Evolutionary conservation across 306 rosid species (phyloP), one percentile per base, ranked within the genome.

Genomic region (Prunus salicina): DNA sequence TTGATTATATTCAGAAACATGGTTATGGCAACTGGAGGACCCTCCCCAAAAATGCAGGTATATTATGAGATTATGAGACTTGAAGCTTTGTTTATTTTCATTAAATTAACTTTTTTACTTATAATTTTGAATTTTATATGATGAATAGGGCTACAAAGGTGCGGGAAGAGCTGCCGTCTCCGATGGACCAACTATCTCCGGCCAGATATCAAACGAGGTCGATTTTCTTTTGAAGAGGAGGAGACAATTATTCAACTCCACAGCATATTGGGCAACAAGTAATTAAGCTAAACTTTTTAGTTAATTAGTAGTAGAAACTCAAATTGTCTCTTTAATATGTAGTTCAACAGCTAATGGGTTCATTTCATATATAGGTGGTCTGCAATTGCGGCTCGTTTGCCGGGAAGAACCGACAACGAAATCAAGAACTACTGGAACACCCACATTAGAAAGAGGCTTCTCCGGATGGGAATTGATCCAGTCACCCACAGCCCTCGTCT

Each of bases 401-500:
- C 99, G 0, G 99, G 98, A 82, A 91, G 99, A 66, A 96, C 98
- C 0, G 99, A 96, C 79, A 96, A 96, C 22, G 99, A 96, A 80
- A 96, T 96, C 51, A 96, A 96, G 43, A 96, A 96, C 79, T 96
- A 89, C 6, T 96, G 99, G 99, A 96, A 92, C 91, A 96, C 99
- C 0, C 91, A 96, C 91, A 92, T 96, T 16, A 62, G 99, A 43
- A 96, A 92, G 76, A 88, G 90, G 89, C 96, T 96, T 49, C 82
- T 96, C 47, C 81, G 92, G 66, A 96, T 92, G 96, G 99, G 99
- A 81, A 96, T 96, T 18, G 97, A 96, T 80, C 99, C 99, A 0
- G 97, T 92, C 5, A 96, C 99, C 4, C 99, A 96, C 76, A 83
- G 74, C 52, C 98, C 96, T 25, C 73, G 97, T 5, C 91, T 96